phyloP scores from a whole-genome alignment of 805 yeast genomes.

The Scheffersomyces stipitis region DNA sequence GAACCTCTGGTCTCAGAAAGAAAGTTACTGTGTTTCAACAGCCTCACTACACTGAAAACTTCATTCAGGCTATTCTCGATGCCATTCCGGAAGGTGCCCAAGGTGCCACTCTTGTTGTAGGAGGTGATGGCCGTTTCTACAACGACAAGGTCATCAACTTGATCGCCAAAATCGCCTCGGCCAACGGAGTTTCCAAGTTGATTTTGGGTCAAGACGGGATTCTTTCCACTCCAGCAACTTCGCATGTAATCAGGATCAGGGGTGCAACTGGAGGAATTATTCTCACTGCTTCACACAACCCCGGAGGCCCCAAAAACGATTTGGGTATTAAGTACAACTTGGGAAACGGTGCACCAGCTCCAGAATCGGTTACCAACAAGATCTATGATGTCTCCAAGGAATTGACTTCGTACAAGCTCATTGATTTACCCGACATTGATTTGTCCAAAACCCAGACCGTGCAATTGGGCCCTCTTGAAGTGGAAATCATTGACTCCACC shows the following conservation, averaged over 20 bases:
- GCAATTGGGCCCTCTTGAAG: conserved; percentile 57
- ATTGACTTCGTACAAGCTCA: conserved; percentile 60
- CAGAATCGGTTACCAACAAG: conserved; percentile 87
- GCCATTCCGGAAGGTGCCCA: conserved; percentile 88
- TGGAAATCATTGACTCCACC: conserved; percentile 84
- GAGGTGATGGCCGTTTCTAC: conserved; percentile 96
- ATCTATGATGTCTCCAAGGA: conserved; percentile 70
- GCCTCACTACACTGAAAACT: conserved; percentile 85
- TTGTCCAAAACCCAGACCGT: conserved; percentile 54
- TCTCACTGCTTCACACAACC: conserved; percentile 94
- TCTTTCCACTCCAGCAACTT: conserved; percentile 93
- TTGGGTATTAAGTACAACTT: conserved; percentile 94
- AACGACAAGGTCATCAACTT: conserved; percentile 77
- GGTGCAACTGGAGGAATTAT: conserved; percentile 92
- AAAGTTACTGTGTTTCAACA: conserved; percentile 83
- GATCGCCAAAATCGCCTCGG: conserved; percentile 83
- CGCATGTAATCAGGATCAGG: conserved; percentile 79
- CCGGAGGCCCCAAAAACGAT: conserved; percentile 93
- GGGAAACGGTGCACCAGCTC: conserved; percentile 97
- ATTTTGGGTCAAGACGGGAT: conserved; percentile 88
- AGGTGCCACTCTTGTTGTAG: conserved; percentile 79
- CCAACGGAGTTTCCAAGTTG: conserved; percentile 83
- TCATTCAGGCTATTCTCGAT: conserved; percentile 79
- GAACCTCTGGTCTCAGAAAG: conserved; percentile 95
- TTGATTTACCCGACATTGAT: conserved; percentile 66